A percentile compares a stretch with the other conserved stretches of the same genome.
These are phyloP conservation scores for Colletotrichum brevisporum DNA, from an alignment of 2,329 filamentous ascomycete genomes.

Conservation along the genomic window DNA sequence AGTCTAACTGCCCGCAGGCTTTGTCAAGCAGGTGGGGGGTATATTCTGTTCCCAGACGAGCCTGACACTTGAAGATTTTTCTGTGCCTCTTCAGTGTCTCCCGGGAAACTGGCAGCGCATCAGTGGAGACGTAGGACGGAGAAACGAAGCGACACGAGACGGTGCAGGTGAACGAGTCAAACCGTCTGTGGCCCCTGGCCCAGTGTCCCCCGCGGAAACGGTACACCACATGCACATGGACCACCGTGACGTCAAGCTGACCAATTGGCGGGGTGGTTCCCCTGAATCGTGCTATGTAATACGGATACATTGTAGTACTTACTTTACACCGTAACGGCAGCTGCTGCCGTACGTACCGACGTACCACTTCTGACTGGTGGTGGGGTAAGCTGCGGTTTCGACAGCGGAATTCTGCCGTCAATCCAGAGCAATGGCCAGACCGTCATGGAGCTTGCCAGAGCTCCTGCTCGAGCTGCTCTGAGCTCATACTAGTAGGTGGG, in stretches of 20 bases:
- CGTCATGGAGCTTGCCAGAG: not conserved
- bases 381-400: slow-evolving; percentile 19
- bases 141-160: no score
- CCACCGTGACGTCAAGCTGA: slow-evolving; percentile 37
- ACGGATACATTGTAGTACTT: no score
- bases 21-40: slow-evolving; percentile 18
- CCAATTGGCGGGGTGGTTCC: slow-evolving; percentile 28
- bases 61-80: slow-evolving; percentile 26
- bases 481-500: not conserved
- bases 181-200: not conserved
- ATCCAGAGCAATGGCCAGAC: slow-evolving; percentile 4
- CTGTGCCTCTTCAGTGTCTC: slow-evolving; percentile 10
- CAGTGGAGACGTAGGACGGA: slow-evolving; percentile 5
- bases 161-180: slow-evolving; percentile 29
- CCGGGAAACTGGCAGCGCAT: not conserved
- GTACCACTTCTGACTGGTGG: slow-evolving; percentile 3
- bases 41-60: not conserved
- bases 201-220: not conserved
- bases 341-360: not conserved
- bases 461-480: slow-evolving; percentile 6
- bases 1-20: slow-evolving; percentile 34
- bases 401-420: slow-evolving; percentile 23
- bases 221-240: not conserved
- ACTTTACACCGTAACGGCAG: not conserved
- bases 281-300: no score